phyloP scores from a whole-genome alignment of 225 moss, liverwort and hornwort species.

The Polytrichum formosum region DNA sequence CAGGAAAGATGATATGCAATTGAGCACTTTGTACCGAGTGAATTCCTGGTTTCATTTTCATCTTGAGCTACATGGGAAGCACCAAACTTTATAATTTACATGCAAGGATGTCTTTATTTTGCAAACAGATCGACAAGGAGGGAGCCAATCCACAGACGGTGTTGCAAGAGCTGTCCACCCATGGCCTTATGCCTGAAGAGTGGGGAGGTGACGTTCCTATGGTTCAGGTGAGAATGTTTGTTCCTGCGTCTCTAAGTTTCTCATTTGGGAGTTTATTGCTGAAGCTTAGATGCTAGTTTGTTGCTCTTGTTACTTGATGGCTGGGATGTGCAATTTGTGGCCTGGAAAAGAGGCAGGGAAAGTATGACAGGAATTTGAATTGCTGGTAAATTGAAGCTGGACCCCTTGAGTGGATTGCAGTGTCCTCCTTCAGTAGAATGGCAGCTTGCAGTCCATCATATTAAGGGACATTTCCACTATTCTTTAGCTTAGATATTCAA shows the following conservation, averaged over 20 bases:
- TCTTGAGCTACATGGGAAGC: background rate
- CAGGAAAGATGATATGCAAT: background rate
- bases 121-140: conserved; percentile 87
- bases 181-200: conserved; percentile 89
- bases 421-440: too few species aligned
- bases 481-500: too few species aligned
- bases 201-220: conserved; percentile 92
- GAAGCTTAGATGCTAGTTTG: background rate
- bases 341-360: too few species aligned
- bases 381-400: too few species aligned
- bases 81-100: too few species aligned
- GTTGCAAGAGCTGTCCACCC: conserved; percentile 85
- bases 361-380: too few species aligned
- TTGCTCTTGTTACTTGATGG: too few species aligned
- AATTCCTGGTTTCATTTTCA: background rate
- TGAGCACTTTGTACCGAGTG: background rate
- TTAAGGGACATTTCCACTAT: too few species aligned
- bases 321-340: too few species aligned
- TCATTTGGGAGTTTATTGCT: background rate
- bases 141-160: conserved; percentile 86
- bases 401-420: too few species aligned
- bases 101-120: background rate
- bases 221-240: conserved; percentile 60
- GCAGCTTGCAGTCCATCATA: too few species aligned
- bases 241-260: background rate